Percentiles rank a stretch among this genome's conserved stretches.
phyloP scores from a whole-genome alignment of 78 protist species.

The Emiliania huxleyi region DNA sequence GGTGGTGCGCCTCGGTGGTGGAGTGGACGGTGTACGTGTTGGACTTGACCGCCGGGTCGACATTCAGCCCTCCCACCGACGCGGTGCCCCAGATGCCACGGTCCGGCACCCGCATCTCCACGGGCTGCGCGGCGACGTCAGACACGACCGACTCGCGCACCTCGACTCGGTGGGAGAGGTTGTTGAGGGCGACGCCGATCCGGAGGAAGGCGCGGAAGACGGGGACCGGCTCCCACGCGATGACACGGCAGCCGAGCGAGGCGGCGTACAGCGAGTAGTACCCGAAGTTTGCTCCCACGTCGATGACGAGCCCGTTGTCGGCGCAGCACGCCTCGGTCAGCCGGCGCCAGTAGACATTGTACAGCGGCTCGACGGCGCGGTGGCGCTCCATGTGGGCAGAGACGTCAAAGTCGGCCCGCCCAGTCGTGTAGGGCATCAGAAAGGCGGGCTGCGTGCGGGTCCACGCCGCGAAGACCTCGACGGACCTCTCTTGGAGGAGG shows the following conservation, averaged over 20 bases:
- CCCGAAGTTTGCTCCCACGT: conserved; percentile 33
- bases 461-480: not conserved
- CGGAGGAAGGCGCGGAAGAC: not conserved
- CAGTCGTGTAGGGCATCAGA: not conserved
- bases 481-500: too few species aligned
- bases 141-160: not conserved
- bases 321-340: not conserved
- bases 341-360: conserved; percentile 19
- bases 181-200: not conserved
- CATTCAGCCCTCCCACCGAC: not conserved
- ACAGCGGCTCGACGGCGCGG: not conserved
- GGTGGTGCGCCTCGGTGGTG: not conserved
- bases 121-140: not conserved
- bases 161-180: not conserved
- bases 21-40: not conserved
- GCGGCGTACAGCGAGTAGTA: conserved; percentile 18
- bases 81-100: conserved; percentile 24
- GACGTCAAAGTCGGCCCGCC: not conserved
- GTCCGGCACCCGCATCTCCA: not conserved
- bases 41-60: not conserved
- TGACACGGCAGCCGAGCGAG: conserved; percentile 15
- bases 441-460: not conserved
- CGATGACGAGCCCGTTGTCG: not conserved
- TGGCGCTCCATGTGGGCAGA: not conserved
- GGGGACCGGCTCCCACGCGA: conserved; percentile 27